Conservation (phyloP, 2,329 filamentous ascomycete species). For the Neofusicoccum kwambonambiense region DNA sequence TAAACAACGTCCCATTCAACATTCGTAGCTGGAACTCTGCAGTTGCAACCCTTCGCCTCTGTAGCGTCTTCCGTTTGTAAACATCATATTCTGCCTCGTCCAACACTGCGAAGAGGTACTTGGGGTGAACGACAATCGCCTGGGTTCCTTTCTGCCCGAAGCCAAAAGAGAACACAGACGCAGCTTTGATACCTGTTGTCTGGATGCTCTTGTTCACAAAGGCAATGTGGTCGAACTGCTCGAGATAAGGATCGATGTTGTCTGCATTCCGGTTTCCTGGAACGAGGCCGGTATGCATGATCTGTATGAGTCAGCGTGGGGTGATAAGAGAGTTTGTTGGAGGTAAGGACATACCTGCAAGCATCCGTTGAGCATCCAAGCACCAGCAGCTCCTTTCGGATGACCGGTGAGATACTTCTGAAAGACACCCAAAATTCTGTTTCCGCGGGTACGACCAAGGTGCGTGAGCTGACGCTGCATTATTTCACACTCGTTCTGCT, state of each 20-base stretch:
- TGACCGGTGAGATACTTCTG: slow-evolving; percentile 43
- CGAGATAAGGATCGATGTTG: slow-evolving; percentile 30
- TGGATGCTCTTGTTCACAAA: slow-evolving; percentile 32
- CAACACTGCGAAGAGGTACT: slow-evolving; percentile 25
- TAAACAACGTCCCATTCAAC: neutral
- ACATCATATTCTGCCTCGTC: neutral
- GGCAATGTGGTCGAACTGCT: slow-evolving; percentile 30
- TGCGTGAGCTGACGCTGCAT: slow-evolving; percentile 36
- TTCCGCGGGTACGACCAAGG: slow-evolving; percentile 36
- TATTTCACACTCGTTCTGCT: slow-evolving; percentile 40
- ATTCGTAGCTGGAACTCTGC: neutral
- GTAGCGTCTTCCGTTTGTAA: neutral
- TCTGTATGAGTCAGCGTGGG: slow-evolving; percentile 25
- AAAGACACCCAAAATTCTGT: slow-evolving; percentile 32
- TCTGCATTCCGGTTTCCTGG: slow-evolving; percentile 42
- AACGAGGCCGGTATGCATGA: slow-evolving; percentile 32
- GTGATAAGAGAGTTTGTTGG: neutral
- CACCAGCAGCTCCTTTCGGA: slow-evolving; percentile 38
- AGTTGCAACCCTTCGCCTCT: neutral
- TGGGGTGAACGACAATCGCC: slow-evolving; percentile 37
- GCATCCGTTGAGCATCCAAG: slow-evolving; percentile 41
- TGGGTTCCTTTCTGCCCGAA: slow-evolving; percentile 48
- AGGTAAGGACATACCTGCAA: slow-evolving; percentile 18
- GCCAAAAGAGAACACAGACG: slow-evolving; percentile 44
- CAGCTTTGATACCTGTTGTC: slow-evolving; percentile 32